Evolutionary conservation across 345 rosid species (phyloP).

Genomic region (Hevea brasiliensis): DNA sequence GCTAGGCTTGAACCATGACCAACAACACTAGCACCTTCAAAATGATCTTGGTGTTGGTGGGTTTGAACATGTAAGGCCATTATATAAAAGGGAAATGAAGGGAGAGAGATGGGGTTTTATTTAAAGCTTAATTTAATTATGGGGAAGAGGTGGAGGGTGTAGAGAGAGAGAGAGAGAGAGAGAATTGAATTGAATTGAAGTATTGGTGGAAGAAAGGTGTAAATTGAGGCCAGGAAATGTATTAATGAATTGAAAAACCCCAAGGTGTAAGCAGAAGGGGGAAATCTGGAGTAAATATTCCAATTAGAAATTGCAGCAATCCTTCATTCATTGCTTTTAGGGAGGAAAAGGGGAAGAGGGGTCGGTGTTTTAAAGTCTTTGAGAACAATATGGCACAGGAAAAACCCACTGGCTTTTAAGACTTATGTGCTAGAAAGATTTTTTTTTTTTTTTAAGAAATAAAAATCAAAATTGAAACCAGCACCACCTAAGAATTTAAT

Average conservation of each 20-base stretch:
- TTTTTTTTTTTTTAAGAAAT: neutral
- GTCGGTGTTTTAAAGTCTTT: constrained; percentile 34
- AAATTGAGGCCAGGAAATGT: constrained; percentile 57
- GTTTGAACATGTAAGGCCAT: constrained; percentile 42
- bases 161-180: constrained; percentile 35
- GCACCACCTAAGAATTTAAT: constrained; percentile 56
- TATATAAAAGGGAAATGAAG: constrained; percentile 39
- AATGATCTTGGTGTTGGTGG: constrained; percentile 25
- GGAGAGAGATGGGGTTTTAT: constrained; percentile 45
- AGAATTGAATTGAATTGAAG: constrained; percentile 43
- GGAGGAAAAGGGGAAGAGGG: neutral
- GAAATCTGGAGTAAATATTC: constrained; percentile 43
- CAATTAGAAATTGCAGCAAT: constrained; percentile 37
- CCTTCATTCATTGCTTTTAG: constrained; percentile 50
- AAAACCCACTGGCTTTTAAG: constrained; percentile 48
- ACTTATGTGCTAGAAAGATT: constrained; percentile 31
- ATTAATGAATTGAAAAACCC: constrained; percentile 49
- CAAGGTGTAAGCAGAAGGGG: constrained; percentile 32
- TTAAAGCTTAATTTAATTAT: constrained; percentile 72
- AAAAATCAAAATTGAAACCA: constrained; percentile 1
- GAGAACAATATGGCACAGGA: constrained; percentile 22
- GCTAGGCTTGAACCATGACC: constrained; percentile 17
- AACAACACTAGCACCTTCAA: constrained; percentile 8
- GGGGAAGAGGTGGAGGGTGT: constrained; percentile 59
- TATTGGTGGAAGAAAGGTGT: constrained; percentile 50